Evolutionary conservation across 441 rosid species (phyloP).

Genomic region (Pelargonium myrrhifolium): DNA sequence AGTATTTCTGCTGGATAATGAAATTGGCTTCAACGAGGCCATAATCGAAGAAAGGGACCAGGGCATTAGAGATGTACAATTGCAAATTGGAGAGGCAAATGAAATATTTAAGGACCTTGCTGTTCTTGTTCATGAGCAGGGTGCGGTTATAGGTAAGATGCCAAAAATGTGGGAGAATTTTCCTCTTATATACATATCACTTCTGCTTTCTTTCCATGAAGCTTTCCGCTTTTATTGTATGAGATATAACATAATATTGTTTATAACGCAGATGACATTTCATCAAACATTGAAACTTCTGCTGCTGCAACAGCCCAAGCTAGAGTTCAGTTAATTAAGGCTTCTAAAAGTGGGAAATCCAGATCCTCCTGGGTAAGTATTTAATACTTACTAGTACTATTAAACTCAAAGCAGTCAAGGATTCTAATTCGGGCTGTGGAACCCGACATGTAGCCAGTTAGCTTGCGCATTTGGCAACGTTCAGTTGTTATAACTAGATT

Average conservation of each 20-base stretch:
- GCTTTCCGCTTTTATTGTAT: constrained; percentile 1
- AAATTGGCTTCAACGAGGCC: constrained; percentile 61
- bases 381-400: neutral
- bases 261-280: constrained; percentile 46
- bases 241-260: constrained; percentile 2
- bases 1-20: constrained; percentile 52
- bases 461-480: neutral
- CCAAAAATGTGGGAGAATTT: neutral
- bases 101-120: constrained; percentile 72
- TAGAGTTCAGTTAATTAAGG: constrained; percentile 46
- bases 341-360: constrained; percentile 53
- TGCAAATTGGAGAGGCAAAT: constrained; percentile 57
- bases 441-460: neutral
- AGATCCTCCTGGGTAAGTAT: constrained; percentile 51
- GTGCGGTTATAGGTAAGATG: constrained; percentile 54
- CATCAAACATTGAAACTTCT: constrained; percentile 51
- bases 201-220: constrained; percentile 9
- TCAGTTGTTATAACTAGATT: neutral
- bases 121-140: constrained; percentile 66
- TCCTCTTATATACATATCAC: neutral
- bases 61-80: constrained; percentile 51
- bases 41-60: constrained; percentile 66
- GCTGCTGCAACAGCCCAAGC: constrained; percentile 44
- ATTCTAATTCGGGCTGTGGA: neutral
- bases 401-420: constrained; percentile 9